A percentile compares a stretch with the other conserved stretches of the same genome.
Conservation (phyloP, 108 stramenopile species). For the Pseudonitzschia multiseries region DNA sequence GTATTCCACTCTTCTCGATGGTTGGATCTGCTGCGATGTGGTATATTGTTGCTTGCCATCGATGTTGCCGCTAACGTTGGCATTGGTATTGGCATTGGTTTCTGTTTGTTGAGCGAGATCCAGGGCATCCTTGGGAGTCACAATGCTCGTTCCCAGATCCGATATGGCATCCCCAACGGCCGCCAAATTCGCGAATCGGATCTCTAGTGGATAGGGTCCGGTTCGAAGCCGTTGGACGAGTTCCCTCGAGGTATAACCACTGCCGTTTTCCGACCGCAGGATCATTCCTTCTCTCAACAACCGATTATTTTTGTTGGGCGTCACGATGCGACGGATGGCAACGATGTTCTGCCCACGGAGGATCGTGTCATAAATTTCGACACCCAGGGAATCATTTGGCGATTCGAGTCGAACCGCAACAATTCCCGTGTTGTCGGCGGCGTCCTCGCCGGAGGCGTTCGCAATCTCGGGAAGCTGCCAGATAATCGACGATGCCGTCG, state of each 20-base stretch:
- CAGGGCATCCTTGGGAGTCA: constrained; percentile 58
- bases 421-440: too few relatives aligned
- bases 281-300: constrained; percentile 32
- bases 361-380: constrained; percentile 22
- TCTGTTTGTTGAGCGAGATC: constrained; percentile 39
- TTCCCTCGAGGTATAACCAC: background rate
- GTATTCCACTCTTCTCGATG: background rate
- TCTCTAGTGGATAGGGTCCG: constrained; percentile 52
- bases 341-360: constrained; percentile 19
- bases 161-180: constrained; percentile 56
- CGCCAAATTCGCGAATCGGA: constrained; percentile 49
- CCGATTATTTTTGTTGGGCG: constrained; percentile 5
- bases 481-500: too few relatives aligned
- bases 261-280: background rate
- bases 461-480: too few relatives aligned
- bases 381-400: constrained; percentile 17
- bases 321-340: constrained; percentile 23
- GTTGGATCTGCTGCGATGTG: too few relatives aligned
- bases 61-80: background rate
- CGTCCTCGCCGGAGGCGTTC: too few relatives aligned
- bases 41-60: too few relatives aligned
- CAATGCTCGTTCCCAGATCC: constrained; percentile 44
- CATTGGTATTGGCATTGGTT: too few relatives aligned
- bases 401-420: constrained; percentile 12
- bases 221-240: constrained; percentile 32